Base-by-base conservation (phyloP, 441 rosid species). In the Gossypium davidsonii region DNA sequence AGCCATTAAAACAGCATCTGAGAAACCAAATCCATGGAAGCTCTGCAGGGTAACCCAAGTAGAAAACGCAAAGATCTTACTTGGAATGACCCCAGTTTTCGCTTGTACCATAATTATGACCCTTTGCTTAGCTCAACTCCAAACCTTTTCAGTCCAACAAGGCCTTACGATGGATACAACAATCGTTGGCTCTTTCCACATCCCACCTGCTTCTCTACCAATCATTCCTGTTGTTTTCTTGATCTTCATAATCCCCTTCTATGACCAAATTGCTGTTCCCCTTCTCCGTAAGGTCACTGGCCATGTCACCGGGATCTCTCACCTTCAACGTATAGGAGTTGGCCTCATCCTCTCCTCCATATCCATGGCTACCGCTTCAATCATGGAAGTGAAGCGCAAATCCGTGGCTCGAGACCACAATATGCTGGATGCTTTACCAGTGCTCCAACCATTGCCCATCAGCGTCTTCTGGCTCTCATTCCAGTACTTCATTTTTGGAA, bases 111-210 rank as follows among this genome's bases (percentile, higher is more conserved):
- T 87, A 37, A 76, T 87, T 42, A 87, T 86, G 91, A 89, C 93
- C 3, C 86, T 89, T 6, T 87, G 91, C 75, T 81, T 86, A 42
- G 88, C 91, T 26, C 90, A 89, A 78, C 90, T 89, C 60, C 90
- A 84, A 69, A 87, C 91, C 2, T 89, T 89, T 80, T 87, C 91
- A 0, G 73, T 89, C 68, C 89, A 86, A 70, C 91, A 89, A 81
- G 90, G 87, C 28, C 69, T 71, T 1, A 82, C 91, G 17, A 87
- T 85, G 94, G 87, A 89, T 60, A 73, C 83, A 7, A 66, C 70
- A 17, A 18, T 89, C 66, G 60, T 58, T 3, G 75, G 74, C 68
- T 75, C 83, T 14, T 77, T 89, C 26, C 26, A 75, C 63, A 62
- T 89, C 2, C 91, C 93, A 0, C 87, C 91, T 3, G 89, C 91